Base-by-base conservation (phyloP, 192 early-diverging fungal species). In the Coemansia furcata region DNA sequence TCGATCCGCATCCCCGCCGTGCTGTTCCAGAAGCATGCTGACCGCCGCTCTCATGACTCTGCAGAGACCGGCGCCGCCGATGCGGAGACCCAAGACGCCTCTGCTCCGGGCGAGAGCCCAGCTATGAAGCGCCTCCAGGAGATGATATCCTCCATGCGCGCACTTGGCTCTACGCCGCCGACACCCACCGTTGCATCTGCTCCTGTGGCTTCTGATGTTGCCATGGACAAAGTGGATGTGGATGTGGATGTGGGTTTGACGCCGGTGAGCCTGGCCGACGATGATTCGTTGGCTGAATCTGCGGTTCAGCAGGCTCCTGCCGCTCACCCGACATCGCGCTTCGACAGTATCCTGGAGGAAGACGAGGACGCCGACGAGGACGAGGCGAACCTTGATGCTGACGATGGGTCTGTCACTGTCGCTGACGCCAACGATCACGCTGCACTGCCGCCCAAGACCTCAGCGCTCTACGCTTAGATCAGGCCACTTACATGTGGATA, bases 271-370 rank as follows among this genome's bases (percentile, higher is more conserved):
- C 52, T 32, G 14, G 30, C 32, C 3, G 65, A 44, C 6, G 58
- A 29, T 19, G 21, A 10, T 32, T 55, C 52, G 12, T 12, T 30
- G 26, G 14, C 29, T 14, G 52, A 55, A 30, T 32, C 52, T 15
- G 29, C 12, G 1, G 36, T 55, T 0, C 9, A 59, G 50, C 66
- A 69, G 59, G 69, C 77, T 32, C 70, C 77, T 3, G 68, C 77
- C 12, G 68, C 77, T 26, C 78, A 80, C 49, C 73, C 78, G 46
- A 72, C 78, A 11, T 74, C 78, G 50, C 78, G 78, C 69, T 80
- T 80, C 50, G 78, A 80, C 73, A 80, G 78, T 63, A 80, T 80
- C 52, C 64, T 80, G 42, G 78, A 80, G 49, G 78, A 80, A 26
- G 78, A 80, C 63, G 78, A 80, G 69, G 78, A 80, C 54, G 58